A percentile compares a stretch with the other conserved stretches of the same genome.
Conservation (phyloP, 768 basidiomycete species). For the Infundibulicybe gibba region DNA sequence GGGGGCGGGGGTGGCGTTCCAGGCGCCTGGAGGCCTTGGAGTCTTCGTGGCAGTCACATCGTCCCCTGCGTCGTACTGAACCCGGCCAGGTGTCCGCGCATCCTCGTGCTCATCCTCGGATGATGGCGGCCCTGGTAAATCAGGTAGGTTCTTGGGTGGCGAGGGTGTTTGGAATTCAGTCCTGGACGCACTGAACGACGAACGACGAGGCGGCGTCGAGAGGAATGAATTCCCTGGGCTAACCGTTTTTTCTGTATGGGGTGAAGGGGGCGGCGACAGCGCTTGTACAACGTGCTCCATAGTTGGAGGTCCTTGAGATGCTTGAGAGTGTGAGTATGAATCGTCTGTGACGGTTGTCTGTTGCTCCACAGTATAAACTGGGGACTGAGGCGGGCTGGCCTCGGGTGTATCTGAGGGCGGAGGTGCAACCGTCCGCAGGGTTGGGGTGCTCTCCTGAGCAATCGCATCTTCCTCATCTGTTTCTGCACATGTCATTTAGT, state of each 20-base stretch:
- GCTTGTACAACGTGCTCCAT: constrained; percentile 4
- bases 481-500: neutral
- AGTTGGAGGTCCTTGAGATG: neutral
- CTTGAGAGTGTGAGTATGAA: constrained; percentile 7
- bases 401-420: constrained; percentile 7
- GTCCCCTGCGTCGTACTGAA: constrained; percentile 14
- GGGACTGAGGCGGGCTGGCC: constrained; percentile 7
- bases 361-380: constrained; percentile 2
- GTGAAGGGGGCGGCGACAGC: constrained; percentile 25
- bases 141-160: constrained; percentile 58
- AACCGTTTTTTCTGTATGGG: constrained; percentile 15
- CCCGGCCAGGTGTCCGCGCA: constrained; percentile 10
- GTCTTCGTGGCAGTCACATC: constrained; percentile 32
- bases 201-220: constrained; percentile 46
- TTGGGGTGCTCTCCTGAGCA: constrained; percentile 21
- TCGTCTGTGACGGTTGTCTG: neutral
- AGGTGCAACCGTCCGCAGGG: constrained; percentile 9
- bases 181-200: constrained; percentile 36
- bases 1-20: constrained; percentile 24
- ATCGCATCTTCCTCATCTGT: constrained; percentile 4
- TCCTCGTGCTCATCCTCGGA: constrained; percentile 41
- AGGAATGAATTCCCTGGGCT: constrained; percentile 13
- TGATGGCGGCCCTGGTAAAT: constrained; percentile 64
- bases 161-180: constrained; percentile 59
- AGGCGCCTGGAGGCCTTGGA: constrained; percentile 42